phyloP scores from a whole-genome alignment of 129 eudicot species.

The Erigeron canadensis region DNA sequence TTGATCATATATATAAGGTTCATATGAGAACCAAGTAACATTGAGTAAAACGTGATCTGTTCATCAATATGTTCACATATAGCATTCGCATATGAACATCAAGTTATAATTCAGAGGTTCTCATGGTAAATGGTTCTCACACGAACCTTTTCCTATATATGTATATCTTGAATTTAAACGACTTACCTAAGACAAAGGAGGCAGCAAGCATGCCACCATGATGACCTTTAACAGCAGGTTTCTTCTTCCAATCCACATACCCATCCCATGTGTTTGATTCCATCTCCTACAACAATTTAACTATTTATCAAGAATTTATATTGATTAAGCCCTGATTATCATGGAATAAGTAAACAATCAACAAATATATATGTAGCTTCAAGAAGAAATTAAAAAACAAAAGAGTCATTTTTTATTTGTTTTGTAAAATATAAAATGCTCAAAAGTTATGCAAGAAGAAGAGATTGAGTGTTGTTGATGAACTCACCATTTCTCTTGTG shows the following conservation, averaged over 20 bases:
- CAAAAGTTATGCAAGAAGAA: conserved; percentile 5
- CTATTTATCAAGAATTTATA: too few relatives aligned
- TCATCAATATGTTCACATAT: too few relatives aligned
- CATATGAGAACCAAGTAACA: too few relatives aligned
- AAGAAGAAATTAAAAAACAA: not conserved
- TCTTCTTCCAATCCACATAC: conserved; percentile 81
- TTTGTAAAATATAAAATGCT: conserved; percentile 19
- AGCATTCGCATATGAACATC: too few relatives aligned
- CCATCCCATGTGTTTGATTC: conserved; percentile 74
- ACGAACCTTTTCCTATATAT: too few relatives aligned
- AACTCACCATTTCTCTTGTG: conserved; percentile 45
- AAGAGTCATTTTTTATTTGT: conserved; percentile 18
- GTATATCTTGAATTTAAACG: conserved; percentile 17
- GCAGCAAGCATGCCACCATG: conserved; percentile 95
- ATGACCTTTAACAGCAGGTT: conserved; percentile 57
- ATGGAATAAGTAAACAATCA: not conserved
- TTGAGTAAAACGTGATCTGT: too few relatives aligned
- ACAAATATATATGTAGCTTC: too few relatives aligned
- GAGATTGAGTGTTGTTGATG: conserved; percentile 28
- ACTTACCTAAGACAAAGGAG: conserved; percentile 76
- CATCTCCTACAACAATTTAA: conserved; percentile 58
- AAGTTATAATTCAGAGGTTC: too few relatives aligned
- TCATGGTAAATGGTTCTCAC: too few relatives aligned
- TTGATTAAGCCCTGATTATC: conserved; percentile 10
- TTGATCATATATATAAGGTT: too few relatives aligned